Evolutionary conservation across 139 green algal genomes (phyloP), one percentile per base, ranked within the genome.

Genomic region (Chlorella sp.): DNA sequence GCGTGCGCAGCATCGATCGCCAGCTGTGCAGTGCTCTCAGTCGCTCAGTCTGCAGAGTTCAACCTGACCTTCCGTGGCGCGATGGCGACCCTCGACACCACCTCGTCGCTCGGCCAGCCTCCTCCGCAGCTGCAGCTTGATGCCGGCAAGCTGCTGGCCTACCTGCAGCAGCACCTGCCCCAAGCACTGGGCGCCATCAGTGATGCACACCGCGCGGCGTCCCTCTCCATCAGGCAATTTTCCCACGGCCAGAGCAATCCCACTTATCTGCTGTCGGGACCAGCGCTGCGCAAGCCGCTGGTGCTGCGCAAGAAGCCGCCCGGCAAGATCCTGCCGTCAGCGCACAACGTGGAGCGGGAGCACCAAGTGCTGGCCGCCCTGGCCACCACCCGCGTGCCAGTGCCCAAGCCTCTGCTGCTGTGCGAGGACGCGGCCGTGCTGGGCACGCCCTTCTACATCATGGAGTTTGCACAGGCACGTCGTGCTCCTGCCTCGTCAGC

Each of bases 301-400:
- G 95, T 99, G 1, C 83, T 99, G 51, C 88, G 96, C 51, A 99
- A 99, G 85, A 95, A 99, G 83, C 96, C 96, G 2, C 86, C 89
- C 2, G 94, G 94, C 23, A 84, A 88, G 67, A 86, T 98, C 6
- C 83, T 99, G 35, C 81, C 86, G 1, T 97, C 91, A 1, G 96
- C 96, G 0, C 96, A 99, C 75, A 91, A 93, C 1, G 91, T 99
- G 17, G 93, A 97, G 62, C 84, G 95, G 0, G 95, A 99, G 83
- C 91, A 84, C 67, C 36, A 31, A 0, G 86, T 97, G 17, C 71
- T 96, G 27, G 34, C 67, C 0, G 89, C 89, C 26, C 77, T 98
- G 33, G 55, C 69, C 30, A 14, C 29, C 31, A 23, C 29, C 35
- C 22, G 66, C 14, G 90, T 98, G 55, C 93, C 94, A 31, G 93